Conservation (phyloP, 2,329 filamentous ascomycete species). For the Colletotrichum melonis region DNA sequence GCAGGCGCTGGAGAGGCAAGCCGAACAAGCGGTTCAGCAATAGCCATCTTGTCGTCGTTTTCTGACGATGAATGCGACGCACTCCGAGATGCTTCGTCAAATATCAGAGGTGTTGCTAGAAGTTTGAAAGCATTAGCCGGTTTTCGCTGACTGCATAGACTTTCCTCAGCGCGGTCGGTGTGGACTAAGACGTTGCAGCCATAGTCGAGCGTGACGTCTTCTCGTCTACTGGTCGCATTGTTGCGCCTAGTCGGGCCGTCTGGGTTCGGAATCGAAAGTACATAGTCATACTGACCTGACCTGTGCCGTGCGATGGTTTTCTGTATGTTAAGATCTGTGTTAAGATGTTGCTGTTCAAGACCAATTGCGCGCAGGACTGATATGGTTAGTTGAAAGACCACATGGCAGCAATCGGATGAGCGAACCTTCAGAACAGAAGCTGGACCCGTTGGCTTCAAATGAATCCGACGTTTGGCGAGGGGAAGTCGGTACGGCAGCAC, state of each 20-base stretch:
- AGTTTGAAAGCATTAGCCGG: conserved; percentile 53
- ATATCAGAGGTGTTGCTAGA: conserved; percentile 60
- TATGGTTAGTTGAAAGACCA: conserved; percentile 10
- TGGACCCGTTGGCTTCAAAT: conserved; percentile 28
- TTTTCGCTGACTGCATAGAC: conserved; percentile 37
- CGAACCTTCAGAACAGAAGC: conserved; percentile 28
- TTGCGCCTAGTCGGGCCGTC: conserved; percentile 33
- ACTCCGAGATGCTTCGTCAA: background rate
- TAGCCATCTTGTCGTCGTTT: conserved; percentile 23
- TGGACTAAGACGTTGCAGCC: conserved; percentile 65
- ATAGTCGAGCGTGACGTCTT: conserved; percentile 51
- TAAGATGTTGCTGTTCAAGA: conserved; percentile 3
- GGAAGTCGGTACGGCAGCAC: background rate
- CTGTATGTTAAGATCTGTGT: background rate
- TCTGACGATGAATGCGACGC: background rate
- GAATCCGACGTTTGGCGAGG: conserved; percentile 2
- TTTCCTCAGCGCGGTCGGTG: conserved; percentile 41
- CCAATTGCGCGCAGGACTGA: conserved; percentile 9
- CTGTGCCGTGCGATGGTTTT: conserved; percentile 51
- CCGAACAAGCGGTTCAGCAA: conserved; percentile 17
- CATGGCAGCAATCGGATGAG: background rate
- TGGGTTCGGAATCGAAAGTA: conserved; percentile 53
- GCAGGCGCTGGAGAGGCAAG: background rate
- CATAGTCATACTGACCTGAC: conserved; percentile 63
- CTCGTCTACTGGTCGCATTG: background rate